Evolutionary conservation across 1,139 yeast species (phyloP).

Genomic region (Hansenula anomala): DNA sequence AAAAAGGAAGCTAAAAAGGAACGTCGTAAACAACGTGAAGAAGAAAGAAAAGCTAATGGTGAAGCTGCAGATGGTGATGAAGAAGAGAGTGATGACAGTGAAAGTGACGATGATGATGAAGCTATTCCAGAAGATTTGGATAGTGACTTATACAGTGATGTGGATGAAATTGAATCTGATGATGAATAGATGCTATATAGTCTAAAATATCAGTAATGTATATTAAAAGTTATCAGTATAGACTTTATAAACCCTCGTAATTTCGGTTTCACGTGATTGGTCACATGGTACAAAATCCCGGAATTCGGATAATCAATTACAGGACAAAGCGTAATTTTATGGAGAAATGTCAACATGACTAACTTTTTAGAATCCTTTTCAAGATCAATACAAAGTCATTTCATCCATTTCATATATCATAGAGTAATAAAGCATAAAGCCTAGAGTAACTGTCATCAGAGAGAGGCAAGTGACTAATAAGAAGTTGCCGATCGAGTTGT

Average conservation of each 20-base stretch:
- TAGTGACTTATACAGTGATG: slow-evolving; percentile 37
- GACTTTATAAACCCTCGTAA: too few species aligned
- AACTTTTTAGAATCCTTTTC: too few species aligned
- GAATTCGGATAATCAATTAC: too few species aligned
- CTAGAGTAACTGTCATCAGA: too few species aligned
- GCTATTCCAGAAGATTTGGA: slow-evolving; percentile 38
- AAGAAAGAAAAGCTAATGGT: slow-evolving; percentile 29
- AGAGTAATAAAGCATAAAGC: background rate
- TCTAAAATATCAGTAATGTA: background rate
- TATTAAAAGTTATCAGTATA: too few species aligned
- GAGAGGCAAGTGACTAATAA: too few species aligned
- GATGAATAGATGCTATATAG: slow-evolving; percentile 7
- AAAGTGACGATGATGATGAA: slow-evolving; percentile 22
- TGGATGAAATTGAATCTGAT: slow-evolving; percentile 24
- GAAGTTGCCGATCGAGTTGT: background rate
- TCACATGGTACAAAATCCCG: too few species aligned
- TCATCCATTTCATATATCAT: too few species aligned
- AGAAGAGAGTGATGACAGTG: slow-evolving; percentile 19
- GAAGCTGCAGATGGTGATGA: slow-evolving; percentile 22
- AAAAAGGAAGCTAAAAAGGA: slow-evolving; percentile 69
- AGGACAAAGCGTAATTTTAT: too few species aligned
- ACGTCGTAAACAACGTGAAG: slow-evolving; percentile 60
- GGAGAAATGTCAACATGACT: too few species aligned
- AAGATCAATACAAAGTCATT: too few species aligned
- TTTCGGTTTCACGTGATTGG: too few species aligned